Conservation (phyloP, 208 protist species). For the Entamoeba nuttalli region DNA sequence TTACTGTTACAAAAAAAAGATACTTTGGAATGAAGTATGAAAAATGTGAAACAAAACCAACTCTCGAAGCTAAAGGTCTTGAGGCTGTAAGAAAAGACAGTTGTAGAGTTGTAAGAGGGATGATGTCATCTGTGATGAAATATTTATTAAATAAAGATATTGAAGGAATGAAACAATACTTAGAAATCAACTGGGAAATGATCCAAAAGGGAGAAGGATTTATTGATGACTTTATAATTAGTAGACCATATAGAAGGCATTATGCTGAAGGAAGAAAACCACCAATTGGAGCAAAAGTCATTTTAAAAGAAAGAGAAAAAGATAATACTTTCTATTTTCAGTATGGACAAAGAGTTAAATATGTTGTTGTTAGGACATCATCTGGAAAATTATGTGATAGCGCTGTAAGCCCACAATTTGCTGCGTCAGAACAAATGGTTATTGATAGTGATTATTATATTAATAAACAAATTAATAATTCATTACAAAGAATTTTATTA, state of each 20-base stretch:
- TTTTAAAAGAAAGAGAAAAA: constrained; percentile 15
- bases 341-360: constrained; percentile 49
- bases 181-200: constrained; percentile 40
- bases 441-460: not conserved
- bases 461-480: not conserved
- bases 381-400: not conserved
- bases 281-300: constrained; percentile 33
- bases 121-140: constrained; percentile 31
- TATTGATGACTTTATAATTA: constrained; percentile 54
- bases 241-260: constrained; percentile 40
- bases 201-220: constrained; percentile 25
- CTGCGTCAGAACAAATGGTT: not conserved
- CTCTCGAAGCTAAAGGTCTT: constrained; percentile 52
- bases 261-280: constrained; percentile 29
- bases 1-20: constrained; percentile 59
- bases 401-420: not conserved
- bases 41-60: constrained; percentile 5
- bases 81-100: constrained; percentile 59
- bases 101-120: constrained; percentile 48
- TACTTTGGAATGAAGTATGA: constrained; percentile 59
- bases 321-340: constrained; percentile 46
- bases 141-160: constrained; percentile 53
- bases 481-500: not conserved
- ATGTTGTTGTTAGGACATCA: constrained; percentile 45
- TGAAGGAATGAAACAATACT: constrained; percentile 46